Evolutionary conservation across 1,139 yeast species (phyloP), one percentile per base, ranked within the genome.

Genomic region (Ogataea hybrid): DNA sequence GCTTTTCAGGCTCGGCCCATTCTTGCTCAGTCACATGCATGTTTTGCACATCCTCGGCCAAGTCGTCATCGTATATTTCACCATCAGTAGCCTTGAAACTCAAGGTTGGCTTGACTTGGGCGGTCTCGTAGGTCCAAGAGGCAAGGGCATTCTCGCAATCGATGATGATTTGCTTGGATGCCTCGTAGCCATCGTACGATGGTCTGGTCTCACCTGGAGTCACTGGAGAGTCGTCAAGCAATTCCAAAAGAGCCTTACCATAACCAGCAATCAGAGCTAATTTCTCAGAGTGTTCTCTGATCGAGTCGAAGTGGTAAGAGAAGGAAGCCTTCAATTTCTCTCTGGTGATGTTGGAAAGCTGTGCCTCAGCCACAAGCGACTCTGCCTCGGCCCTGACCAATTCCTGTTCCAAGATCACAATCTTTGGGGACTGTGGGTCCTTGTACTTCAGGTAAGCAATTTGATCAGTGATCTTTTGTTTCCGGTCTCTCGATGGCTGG

Each of bases 201-300:
- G 89, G 84, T 80, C 92, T 82, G 47, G 89, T 81, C 70, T 86
- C 95, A 70, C 95, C 95, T 45, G 95, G 95, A 52, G 94, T 84
- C 43, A 85, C 92, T 50, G 94, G 87, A 50, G 86, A 70, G 62
- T 84, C 94, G 63, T 85, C 95, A 63, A 86, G 74, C 60, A 85
- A 74, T 69, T 84, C 92, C 64, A 85, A 73, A 50, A 85, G 68
- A 28, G 92, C 94, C 69, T 85, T 84, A 71, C 94, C 95, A 70
- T 85, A 84, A 58, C 94, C 92, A 51, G 94, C 92, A 68, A 85
- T 84, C 57, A 85, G 73, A 48, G 94, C 92, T 61, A 81, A 77
- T 68, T 85, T 85, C 69, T 85, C 95, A 55, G 92, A 80, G 59
- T 79, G 79, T 67, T 85, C 94, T 68, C 92, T 80, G 50, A 80